Conservation (phyloP, 371 early-diverging fungal genomes). For the Syncephalastrum contaminatum region DNA sequence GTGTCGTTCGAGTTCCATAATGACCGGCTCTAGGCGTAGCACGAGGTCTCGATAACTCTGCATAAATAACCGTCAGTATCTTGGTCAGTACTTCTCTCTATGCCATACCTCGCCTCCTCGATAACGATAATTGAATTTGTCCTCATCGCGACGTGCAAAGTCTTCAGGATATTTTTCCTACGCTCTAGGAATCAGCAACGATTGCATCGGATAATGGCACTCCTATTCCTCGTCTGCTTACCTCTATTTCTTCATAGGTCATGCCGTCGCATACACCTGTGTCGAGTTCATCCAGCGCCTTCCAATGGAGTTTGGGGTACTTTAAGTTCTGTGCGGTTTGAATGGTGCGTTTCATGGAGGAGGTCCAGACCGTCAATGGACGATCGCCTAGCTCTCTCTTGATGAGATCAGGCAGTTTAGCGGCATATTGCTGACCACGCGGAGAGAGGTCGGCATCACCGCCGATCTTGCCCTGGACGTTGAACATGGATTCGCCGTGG, state of each 20-base stretch:
- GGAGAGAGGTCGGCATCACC: conserved; percentile 92
- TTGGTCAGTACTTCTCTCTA: background rate
- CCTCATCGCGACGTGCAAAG: conserved; percentile 88
- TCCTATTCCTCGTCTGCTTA: conserved; percentile 14
- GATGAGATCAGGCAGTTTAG: conserved; percentile 81
- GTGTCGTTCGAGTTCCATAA: conserved; percentile 97
- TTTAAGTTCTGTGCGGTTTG: conserved; percentile 81
- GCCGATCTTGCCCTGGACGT: conserved; percentile 89
- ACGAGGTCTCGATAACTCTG: conserved; percentile 78
- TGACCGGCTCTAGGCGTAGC: conserved; percentile 70
- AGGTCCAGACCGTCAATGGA: conserved; percentile 92
- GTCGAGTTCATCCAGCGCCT: conserved; percentile 95
- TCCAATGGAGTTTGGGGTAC: conserved; percentile 90
- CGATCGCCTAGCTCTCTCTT: conserved; percentile 67
- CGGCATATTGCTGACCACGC: conserved; percentile 85
- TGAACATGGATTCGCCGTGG: conserved; percentile 89
- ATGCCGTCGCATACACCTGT: conserved; percentile 97
- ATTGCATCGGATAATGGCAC: too few species aligned
- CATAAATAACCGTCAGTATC: background rate
- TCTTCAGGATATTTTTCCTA: conserved; percentile 76
- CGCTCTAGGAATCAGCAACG: background rate
- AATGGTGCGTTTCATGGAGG: conserved; percentile 89
- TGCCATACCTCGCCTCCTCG: conserved; percentile 82
- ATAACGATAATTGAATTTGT: conserved; percentile 94
- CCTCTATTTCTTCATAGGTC: conserved; percentile 97